Conservation (phyloP, 768 basidiomycete species). For the Tremella mesenterica region DNA sequence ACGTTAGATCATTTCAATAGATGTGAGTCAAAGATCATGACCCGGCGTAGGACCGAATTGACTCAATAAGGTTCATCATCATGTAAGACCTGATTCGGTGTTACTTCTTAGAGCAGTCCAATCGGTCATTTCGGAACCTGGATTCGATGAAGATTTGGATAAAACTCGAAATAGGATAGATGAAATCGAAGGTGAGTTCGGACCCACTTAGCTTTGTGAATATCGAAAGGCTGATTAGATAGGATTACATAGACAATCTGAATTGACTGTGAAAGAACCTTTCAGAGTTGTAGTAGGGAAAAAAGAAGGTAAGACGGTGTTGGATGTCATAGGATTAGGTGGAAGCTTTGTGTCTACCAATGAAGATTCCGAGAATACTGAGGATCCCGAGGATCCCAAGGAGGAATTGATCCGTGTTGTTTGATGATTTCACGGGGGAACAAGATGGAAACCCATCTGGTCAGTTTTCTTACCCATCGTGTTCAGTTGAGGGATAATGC, state of each 20-base stretch:
- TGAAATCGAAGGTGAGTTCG: conserved; percentile 62
- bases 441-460: too few species aligned
- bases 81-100: conserved; percentile 72
- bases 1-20: conserved; percentile 68
- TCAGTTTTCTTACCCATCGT: too few species aligned
- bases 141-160: conserved; percentile 69
- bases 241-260: conserved; percentile 43
- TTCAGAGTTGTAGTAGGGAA: conserved; percentile 36
- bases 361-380: conserved; percentile 41
- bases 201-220: not conserved
- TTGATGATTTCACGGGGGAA: too few species aligned
- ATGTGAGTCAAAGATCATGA: conserved; percentile 48
- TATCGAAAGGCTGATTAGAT: not conserved
- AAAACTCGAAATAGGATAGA: conserved; percentile 67
- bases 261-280: conserved; percentile 42
- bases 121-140: conserved; percentile 62
- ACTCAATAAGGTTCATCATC: conserved; percentile 56
- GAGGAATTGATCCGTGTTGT: too few species aligned
- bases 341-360: conserved; percentile 56
- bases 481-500: too few species aligned
- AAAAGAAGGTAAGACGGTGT: conserved; percentile 18
- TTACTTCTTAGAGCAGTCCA: conserved; percentile 64
- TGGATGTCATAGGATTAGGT: conserved; percentile 40
- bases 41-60: not conserved
- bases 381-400: too few species aligned